Evolutionary conservation across 306 rosid genomes (phyloP).

Genomic region (Sophora flavescens): DNA sequence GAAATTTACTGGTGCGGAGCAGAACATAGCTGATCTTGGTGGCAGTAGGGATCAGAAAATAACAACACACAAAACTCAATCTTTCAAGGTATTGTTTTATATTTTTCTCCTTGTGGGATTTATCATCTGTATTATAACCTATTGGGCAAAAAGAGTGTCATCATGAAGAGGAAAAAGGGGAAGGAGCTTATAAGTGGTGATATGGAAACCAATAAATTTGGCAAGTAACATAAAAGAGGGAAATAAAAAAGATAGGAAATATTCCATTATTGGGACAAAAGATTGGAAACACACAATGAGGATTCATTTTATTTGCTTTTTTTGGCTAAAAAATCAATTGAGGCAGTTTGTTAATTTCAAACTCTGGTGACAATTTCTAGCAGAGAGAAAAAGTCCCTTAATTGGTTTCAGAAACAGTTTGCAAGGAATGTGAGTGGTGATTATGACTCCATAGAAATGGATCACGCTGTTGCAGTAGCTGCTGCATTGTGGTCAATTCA

Average conservation of each 20-base stretch:
- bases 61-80: constrained; percentile 51
- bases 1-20: constrained; percentile 46
- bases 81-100: constrained; percentile 64
- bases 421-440: constrained; percentile 56
- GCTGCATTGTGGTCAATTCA: constrained; percentile 63
- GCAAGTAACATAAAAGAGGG: neutral
- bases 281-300: constrained; percentile 1
- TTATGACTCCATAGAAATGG: constrained; percentile 55
- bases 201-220: neutral
- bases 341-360: constrained; percentile 17
- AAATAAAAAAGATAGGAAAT: neutral
- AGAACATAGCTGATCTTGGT: constrained; percentile 42
- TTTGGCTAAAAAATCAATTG: neutral
- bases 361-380: constrained; percentile 36
- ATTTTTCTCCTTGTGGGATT: neutral
- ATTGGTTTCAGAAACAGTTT: constrained; percentile 69
- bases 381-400: constrained; percentile 62
- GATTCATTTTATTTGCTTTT: neutral
- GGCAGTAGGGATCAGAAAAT: constrained; percentile 53
- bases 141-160: neutral
- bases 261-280: constrained; percentile 10
- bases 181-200: constrained; percentile 9
- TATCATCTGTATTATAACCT: neutral
- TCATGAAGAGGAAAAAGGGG: neutral
- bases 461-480: constrained; percentile 75